These are phyloP conservation scores for Lanmaoa pseudosensibilis DNA, from an alignment of 768 basidiomycete species.

Conservation along the genomic window DNA sequence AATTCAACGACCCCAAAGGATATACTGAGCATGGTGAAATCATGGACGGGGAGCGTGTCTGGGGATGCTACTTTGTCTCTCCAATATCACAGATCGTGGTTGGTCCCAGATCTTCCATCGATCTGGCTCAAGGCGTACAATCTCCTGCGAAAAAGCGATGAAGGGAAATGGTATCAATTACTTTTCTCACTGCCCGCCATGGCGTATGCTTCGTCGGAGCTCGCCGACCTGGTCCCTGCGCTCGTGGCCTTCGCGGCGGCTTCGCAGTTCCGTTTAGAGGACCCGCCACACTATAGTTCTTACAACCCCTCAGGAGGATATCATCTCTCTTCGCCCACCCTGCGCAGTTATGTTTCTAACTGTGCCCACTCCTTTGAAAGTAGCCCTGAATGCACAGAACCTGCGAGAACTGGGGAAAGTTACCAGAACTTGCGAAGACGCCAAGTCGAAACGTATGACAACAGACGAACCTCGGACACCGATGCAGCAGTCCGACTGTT, in stretches of 20 bases:
- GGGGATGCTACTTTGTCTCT: constrained; percentile 5
- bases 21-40: constrained; percentile 9
- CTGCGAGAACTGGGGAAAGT: not conserved
- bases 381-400: constrained; percentile 14
- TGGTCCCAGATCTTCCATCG: constrained; percentile 17
- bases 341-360: not conserved
- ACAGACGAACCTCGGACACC: constrained; percentile 7
- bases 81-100: constrained; percentile 32
- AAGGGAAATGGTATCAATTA: constrained; percentile 19
- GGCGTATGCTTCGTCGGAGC: constrained; percentile 24
- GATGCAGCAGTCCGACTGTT: not conserved
- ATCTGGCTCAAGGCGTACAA: constrained; percentile 33
- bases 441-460: constrained; percentile 3
- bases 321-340: not conserved
- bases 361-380: not conserved
- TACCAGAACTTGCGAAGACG: not conserved
- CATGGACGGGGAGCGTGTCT: constrained; percentile 2
- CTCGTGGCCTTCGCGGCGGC: constrained; percentile 34
- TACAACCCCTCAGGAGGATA: constrained; percentile 15
- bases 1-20: not conserved
- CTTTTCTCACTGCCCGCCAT: constrained; percentile 36
- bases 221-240: constrained; percentile 22
- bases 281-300: constrained; percentile 18
- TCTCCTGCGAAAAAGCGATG: constrained; percentile 16
- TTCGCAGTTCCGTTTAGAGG: constrained; percentile 2